A percentile compares a stretch with the other conserved stretches of the same genome.
These are phyloP conservation scores for Ustilago tritici DNA, from an alignment of 1,284 basidiomycete species.

Conservation along the genomic window DNA sequence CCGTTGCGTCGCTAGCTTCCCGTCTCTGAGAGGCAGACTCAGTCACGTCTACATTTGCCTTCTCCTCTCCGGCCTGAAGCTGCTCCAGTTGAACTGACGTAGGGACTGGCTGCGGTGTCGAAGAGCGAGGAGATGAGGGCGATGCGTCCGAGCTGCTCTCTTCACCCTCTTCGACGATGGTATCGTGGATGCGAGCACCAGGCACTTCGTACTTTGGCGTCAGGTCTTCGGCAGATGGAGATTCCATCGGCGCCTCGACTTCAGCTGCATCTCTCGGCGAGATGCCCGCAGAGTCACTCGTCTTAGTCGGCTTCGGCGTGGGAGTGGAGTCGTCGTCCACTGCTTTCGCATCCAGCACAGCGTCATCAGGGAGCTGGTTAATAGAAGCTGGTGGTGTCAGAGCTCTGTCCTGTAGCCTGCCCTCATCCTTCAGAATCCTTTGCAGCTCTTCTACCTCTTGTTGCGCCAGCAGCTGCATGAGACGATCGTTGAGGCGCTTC, in stretches of 20 bases:
- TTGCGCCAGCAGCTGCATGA: slow-evolving; percentile 47
- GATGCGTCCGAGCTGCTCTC: slow-evolving; percentile 45
- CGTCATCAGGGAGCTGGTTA: slow-evolving; percentile 19
- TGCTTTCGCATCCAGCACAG: background rate
- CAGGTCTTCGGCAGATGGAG: slow-evolving; percentile 17
- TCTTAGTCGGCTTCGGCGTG: background rate
- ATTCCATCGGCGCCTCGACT: slow-evolving; percentile 11
- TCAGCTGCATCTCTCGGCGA: background rate
- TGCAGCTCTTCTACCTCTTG: slow-evolving; percentile 52
- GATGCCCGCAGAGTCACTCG: background rate
- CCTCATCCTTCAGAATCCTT: slow-evolving; percentile 50
- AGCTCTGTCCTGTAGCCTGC: slow-evolving; percentile 35
- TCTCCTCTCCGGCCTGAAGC: background rate
- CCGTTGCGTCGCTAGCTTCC: slow-evolving; percentile 37
- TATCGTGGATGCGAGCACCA: slow-evolving; percentile 31
- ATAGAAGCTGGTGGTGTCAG: slow-evolving; percentile 29
- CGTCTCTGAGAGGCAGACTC: slow-evolving; percentile 5
- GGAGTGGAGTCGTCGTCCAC: slow-evolving; percentile 14
- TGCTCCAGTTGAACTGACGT: background rate
- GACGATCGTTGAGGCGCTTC: slow-evolving; percentile 52
- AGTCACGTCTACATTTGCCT: background rate
- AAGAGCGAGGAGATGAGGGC: slow-evolving; percentile 18
- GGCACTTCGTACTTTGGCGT: slow-evolving; percentile 37
- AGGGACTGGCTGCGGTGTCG: slow-evolving; percentile 18
- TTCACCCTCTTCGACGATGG: slow-evolving; percentile 45